Percentiles rank a stretch among this genome's conserved stretches.
Evolutionary conservation across 108 stramenopile genomes (phyloP).

Genomic region (Skeletonema menzelii): DNA sequence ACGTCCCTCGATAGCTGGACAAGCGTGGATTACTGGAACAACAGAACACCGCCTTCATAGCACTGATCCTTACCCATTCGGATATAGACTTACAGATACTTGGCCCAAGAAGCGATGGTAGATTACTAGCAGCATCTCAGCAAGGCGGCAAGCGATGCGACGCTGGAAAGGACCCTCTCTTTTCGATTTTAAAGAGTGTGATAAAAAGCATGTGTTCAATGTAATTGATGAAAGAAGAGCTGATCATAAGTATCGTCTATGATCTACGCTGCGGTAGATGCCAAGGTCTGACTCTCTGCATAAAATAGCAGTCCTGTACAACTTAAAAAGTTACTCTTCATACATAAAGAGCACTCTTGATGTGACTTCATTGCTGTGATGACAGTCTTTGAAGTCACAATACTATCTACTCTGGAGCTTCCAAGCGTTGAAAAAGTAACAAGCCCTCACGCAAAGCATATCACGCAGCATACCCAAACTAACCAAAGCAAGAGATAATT

Average conservation of each 20-base stretch:
- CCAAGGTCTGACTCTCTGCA: too few species aligned
- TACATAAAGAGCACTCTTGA: too few species aligned
- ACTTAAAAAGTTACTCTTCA: too few species aligned
- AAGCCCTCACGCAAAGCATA: constrained; percentile 83
- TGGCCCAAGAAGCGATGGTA: constrained; percentile 11
- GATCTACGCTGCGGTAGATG: too few species aligned
- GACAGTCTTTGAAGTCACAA: background rate
- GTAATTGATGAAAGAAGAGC: too few species aligned
- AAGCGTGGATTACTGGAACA: constrained; percentile 17
- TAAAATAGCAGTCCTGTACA: too few species aligned
- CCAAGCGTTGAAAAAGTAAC: constrained; percentile 80
- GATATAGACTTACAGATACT: constrained; percentile 19
- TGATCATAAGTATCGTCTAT: too few species aligned
- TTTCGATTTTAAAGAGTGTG: too few species aligned
- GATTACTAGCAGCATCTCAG: background rate
- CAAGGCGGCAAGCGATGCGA: too few species aligned
- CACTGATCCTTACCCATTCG: constrained; percentile 16
- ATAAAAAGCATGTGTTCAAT: too few species aligned
- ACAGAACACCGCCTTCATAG: constrained; percentile 5
- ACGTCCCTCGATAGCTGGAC: constrained; percentile 8
- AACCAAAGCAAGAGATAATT: constrained; percentile 58
- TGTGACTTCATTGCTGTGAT: background rate
- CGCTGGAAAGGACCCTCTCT: too few species aligned
- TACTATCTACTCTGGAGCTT: constrained; percentile 26
- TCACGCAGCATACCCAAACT: constrained; percentile 79